Conservation (phyloP, 306 rosid species). For the Echinosophora koreensis region DNA sequence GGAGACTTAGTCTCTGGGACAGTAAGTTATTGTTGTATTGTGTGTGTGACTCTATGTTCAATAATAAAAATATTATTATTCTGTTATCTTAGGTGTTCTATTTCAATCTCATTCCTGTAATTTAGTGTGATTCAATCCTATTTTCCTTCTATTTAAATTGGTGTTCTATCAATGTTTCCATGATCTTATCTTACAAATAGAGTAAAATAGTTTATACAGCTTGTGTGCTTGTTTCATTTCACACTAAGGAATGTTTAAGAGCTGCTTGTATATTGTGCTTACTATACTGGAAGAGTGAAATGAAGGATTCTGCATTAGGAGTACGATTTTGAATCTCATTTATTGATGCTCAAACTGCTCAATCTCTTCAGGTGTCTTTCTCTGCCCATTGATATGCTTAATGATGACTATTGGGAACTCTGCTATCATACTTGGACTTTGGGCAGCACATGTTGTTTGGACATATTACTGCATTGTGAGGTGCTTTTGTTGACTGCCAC, state of each 20-base stretch:
- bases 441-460: slow-evolving; percentile 77
- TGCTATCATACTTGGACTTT: slow-evolving; percentile 78
- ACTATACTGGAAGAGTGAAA: slow-evolving; percentile 25
- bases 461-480: slow-evolving; percentile 79
- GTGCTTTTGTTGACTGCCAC: slow-evolving; percentile 54
- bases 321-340: slow-evolving; percentile 34
- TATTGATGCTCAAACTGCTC: slow-evolving; percentile 28
- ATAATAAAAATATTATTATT: no score
- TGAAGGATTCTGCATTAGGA: slow-evolving; percentile 31
- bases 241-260: background rate
- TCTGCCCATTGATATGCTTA: slow-evolving; percentile 77
- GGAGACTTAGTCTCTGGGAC: no score
- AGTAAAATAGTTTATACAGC: slow-evolving; percentile 14
- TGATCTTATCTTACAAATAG: background rate
- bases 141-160: no score
- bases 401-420: slow-evolving; percentile 80
- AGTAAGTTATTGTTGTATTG: no score
- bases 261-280: slow-evolving; percentile 24
- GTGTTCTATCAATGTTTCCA: background rate
- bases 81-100: no score
- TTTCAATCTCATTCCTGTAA: no score
- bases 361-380: slow-evolving; percentile 74
- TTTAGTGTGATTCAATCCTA: no score
- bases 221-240: slow-evolving; percentile 36
- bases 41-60: no score